Percentiles rank a stretch among this genome's conserved stretches.
phyloP scores from a whole-genome alignment of 225 moss, liverwort and hornwort species.

The Pleurozium schreberi region DNA sequence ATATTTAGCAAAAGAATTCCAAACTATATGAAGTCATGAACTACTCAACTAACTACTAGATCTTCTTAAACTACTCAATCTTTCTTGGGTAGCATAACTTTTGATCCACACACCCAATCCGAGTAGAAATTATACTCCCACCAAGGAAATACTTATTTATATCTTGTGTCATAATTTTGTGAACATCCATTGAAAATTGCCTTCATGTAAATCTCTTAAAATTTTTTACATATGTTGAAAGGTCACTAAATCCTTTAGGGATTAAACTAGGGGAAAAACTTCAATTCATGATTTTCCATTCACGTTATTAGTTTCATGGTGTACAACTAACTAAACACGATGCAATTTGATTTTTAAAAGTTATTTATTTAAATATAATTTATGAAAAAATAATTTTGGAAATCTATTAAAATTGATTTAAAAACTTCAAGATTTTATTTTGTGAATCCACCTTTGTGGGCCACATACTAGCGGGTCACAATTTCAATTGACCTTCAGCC shows the following conservation, averaged over 20 bases:
- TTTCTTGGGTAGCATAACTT: no score
- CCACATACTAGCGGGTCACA: no score
- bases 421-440: not conserved
- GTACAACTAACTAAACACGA: accelerated
- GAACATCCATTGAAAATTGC: not conserved
- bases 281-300: not conserved
- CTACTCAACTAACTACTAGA: no score
- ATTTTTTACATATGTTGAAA: accelerated
- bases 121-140: no score
- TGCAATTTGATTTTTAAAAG: not conserved
- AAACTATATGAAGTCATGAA: no score
- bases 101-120: accelerated
- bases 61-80: not conserved
- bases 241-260: accelerated
- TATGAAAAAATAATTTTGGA: not conserved
- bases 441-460: not conserved
- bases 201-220: accelerated
- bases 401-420: not conserved
- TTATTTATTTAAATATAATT: not conserved
- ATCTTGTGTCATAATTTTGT: not conserved
- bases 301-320: not conserved
- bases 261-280: not conserved
- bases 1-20: accelerated
- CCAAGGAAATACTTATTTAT: not conserved
- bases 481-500: no score